Base-by-base conservation (phyloP, 116 monocot genomes). In the Phalaenopsis hybrid region DNA sequence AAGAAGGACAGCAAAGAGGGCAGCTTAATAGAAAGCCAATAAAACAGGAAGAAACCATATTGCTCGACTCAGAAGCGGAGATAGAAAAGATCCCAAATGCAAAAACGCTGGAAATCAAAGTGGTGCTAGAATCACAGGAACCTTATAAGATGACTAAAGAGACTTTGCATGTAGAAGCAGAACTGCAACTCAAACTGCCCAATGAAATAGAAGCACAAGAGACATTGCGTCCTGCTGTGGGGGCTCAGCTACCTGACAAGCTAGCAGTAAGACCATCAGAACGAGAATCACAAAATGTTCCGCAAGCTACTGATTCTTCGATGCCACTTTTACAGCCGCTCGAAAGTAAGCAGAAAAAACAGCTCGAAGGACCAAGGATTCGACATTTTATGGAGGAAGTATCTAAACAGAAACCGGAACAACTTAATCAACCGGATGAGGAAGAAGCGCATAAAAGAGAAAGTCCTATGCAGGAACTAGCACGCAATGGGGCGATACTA, bases 371-470 rank as follows among this genome's bases (percentile, higher is more conserved):
- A 72, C 41, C 72, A 69, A 6, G 10, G 33, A 5, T 46, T 46
- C 75, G 43, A 33, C 75, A 2, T 11, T 41, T 7, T 21, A 44
- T 75, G n/a, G 20, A 75, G 46, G 75, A 75, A 20, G 46, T 7
- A 45, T 16, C 6, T 18, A 20, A 75, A 75, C 46, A 46, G 21
- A 6, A 46, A 75, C 46, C 13, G 72, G 28, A 37, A 72, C 33
- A 75, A 75, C 18, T 72, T 11, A 72, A 72, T 41, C 72, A 37
- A 72, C 4, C 21, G 0, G 46, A 75, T 73, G 73, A 6, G 9
- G 46, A 75, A 45, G 75, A 75, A 75, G 75, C 44, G n/a, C 45
- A n/a, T 18, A 46, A 75, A 75, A 46, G 8, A 75, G 65, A 6
- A 25, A 65, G 25, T 65, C 8, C 65, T 65, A 12, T 5, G n/a